These are phyloP conservation scores for Halophytophthora batemanensis DNA, from an alignment of 352 stramenopile genomes.

Conservation along the genomic window DNA sequence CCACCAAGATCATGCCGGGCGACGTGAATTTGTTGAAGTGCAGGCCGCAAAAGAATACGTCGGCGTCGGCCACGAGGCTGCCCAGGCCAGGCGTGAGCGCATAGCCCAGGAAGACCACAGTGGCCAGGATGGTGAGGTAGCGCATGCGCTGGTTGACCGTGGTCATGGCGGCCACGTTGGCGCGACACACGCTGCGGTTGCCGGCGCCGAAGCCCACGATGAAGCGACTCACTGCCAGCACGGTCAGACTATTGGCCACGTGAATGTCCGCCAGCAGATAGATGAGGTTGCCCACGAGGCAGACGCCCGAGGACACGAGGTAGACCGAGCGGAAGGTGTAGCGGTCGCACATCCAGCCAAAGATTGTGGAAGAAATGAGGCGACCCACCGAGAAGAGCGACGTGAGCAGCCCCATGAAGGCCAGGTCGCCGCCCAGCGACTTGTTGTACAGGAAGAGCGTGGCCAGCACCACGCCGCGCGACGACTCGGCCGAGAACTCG, in stretches of 20 bases:
- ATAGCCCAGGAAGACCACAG: constrained; percentile 76
- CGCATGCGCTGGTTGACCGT: constrained; percentile 69
- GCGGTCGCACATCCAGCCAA: constrained; percentile 82
- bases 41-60: constrained; percentile 53
- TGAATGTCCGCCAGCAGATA: constrained; percentile 67
- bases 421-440: constrained; percentile 68
- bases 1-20: constrained; percentile 56
- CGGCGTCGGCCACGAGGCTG: constrained; percentile 57
- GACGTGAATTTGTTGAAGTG: constrained; percentile 80
- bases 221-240: constrained; percentile 62
- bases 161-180: constrained; percentile 68
- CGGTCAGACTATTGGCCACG: constrained; percentile 46
- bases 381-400: constrained; percentile 80
- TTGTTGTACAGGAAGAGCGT: constrained; percentile 86
- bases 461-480: constrained; percentile 69
- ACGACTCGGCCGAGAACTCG: constrained; percentile 78
- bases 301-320: constrained; percentile 71
- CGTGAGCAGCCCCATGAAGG: constrained; percentile 79
- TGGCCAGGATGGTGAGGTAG: constrained; percentile 71
- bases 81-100: constrained; percentile 69
- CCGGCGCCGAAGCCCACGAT: constrained; percentile 76
- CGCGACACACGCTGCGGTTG: constrained; percentile 75
- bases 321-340: constrained; percentile 83
- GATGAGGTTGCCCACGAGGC: constrained; percentile 70
- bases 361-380: constrained; percentile 77